Conservation (phyloP, 768 basidiomycete species). For the Grammothele lineata region DNA sequence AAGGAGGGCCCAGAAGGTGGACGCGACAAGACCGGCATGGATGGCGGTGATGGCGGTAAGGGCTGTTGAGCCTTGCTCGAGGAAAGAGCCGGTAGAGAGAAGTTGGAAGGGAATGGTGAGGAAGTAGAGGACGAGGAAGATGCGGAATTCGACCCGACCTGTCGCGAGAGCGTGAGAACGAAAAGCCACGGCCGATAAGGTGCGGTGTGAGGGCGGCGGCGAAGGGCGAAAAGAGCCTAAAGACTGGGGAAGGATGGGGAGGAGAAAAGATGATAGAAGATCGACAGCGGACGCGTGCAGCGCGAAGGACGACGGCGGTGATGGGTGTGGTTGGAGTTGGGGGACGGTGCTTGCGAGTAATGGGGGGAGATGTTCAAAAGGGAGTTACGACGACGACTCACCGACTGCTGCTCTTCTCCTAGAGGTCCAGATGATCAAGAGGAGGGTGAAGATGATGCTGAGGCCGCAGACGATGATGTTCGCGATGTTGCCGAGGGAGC, state of each 20-base stretch:
- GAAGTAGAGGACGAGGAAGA: conserved; percentile 63
- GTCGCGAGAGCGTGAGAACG: neutral
- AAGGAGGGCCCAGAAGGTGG: conserved; percentile 76
- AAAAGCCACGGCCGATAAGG: neutral
- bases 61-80: conserved; percentile 71
- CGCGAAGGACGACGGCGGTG: neutral
- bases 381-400: conserved; percentile 27
- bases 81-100: conserved; percentile 71
- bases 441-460: conserved; percentile 55
- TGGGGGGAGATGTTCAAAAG: neutral
- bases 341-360: neutral
- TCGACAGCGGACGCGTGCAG: neutral
- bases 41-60: conserved; percentile 72
- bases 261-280: neutral
- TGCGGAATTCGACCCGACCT: conserved; percentile 69
- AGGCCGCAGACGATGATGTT: conserved; percentile 81
- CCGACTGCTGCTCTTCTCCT: conserved; percentile 88
- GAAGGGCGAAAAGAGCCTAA: neutral
- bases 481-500: conserved; percentile 77
- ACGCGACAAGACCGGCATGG: conserved; percentile 73
- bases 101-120: conserved; percentile 76
- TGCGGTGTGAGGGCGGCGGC: neutral
- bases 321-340: neutral
- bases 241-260: neutral
- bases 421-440: conserved; percentile 53